phyloP scores from a whole-genome alignment of 352 stramenopile genomes.

The Globisporangium alternatum region DNA sequence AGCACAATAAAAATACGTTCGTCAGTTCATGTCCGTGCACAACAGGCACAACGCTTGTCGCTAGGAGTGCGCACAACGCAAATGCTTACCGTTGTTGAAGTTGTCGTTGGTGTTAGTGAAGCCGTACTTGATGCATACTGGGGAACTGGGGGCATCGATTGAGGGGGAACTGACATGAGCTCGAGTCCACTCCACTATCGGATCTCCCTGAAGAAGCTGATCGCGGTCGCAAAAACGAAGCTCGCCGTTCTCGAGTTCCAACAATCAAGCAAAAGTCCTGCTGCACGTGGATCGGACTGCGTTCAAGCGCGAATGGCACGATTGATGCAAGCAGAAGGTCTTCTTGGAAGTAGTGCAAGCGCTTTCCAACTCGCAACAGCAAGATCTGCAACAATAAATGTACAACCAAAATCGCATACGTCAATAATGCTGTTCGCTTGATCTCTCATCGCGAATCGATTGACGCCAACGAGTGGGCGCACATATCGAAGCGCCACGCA shows the following conservation, averaged over 20 bases:
- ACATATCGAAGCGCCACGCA: background rate
- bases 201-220: slow-evolving; percentile 7
- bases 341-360: background rate
- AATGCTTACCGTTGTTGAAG: slow-evolving; percentile 19
- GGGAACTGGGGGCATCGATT: slow-evolving; percentile 71
- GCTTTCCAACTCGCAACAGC: slow-evolving; percentile 1
- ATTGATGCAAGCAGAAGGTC: slow-evolving; percentile 4
- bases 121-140: slow-evolving; percentile 60
- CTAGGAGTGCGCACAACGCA: background rate
- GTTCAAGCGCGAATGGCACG: background rate
- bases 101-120: slow-evolving; percentile 33
- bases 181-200: slow-evolving; percentile 7
- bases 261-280: background rate
- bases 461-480: background rate
- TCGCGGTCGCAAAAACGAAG: slow-evolving; percentile 4
- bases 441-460: background rate
- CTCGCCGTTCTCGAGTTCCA: slow-evolving; percentile 2
- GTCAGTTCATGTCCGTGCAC: background rate
- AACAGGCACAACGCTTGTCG: background rate
- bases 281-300: background rate
- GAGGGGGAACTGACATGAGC: slow-evolving; percentile 62
- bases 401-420: background rate
- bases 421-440: slow-evolving; percentile 1
- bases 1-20: slow-evolving; percentile 3
- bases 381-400: slow-evolving; percentile 5